These are phyloP conservation scores for Canna indica DNA, from an alignment of 176 grass and related monocot species.

Conservation along the genomic window DNA sequence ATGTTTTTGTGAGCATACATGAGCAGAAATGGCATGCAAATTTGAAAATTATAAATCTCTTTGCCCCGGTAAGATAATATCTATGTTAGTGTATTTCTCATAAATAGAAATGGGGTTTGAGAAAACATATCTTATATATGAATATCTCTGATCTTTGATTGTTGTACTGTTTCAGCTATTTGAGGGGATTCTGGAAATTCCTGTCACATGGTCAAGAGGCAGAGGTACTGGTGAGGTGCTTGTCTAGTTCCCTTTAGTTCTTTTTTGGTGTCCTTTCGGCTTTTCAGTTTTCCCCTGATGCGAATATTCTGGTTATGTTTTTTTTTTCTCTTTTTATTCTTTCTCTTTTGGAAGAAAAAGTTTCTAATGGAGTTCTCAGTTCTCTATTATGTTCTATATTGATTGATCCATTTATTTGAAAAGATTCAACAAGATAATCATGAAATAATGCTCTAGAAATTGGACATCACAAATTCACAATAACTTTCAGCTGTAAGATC, in stretches of 20 bases:
- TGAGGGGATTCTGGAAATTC: slow-evolving; percentile 86
- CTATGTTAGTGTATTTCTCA: slow-evolving; percentile 14
- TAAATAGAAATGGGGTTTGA: slow-evolving; percentile 1
- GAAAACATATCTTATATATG: background rate
- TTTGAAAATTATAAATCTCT: slow-evolving; percentile 61
- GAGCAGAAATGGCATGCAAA: slow-evolving; percentile 98
- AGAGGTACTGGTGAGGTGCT: slow-evolving; percentile 99
- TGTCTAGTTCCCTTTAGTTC: slow-evolving; percentile 27
- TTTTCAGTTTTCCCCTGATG: background rate
- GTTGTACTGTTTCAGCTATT: slow-evolving; percentile 49
- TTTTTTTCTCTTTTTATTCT: background rate
- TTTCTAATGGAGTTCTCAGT: background rate
- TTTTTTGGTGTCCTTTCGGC: background rate
- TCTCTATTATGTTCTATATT: background rate
- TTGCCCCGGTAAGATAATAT: slow-evolving; percentile 68
- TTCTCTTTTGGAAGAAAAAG: background rate
- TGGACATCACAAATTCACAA: background rate
- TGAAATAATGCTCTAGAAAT: background rate
- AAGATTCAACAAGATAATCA: background rate
- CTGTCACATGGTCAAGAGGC: slow-evolving; percentile 67
- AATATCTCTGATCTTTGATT: slow-evolving; percentile 3
- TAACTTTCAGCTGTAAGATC: background rate
- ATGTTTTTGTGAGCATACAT: slow-evolving; percentile 88
- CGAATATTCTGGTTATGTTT: background rate
- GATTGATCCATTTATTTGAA: background rate